Evolutionary conservation across 768 basidiomycete genomes (phyloP).

Genomic region (Xerocomus brunneocitrinus): DNA sequence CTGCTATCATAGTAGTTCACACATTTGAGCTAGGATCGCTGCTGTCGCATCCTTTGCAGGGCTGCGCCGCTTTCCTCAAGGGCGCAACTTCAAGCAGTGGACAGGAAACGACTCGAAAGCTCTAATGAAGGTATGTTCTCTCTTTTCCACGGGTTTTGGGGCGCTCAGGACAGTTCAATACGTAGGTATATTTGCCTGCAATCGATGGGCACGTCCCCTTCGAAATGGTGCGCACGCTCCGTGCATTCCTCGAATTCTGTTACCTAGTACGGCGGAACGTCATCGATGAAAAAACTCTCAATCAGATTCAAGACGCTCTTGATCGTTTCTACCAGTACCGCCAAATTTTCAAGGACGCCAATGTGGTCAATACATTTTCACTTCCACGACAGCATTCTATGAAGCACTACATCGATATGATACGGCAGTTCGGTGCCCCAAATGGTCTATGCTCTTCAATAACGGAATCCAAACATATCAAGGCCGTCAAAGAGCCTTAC

Average conservation of each 20-base stretch:
- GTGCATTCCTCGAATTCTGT: slow-evolving; percentile 29
- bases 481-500: slow-evolving; percentile 31
- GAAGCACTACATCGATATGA: slow-evolving; percentile 22
- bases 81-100: no score
- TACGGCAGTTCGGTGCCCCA: slow-evolving; percentile 27
- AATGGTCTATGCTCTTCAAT: slow-evolving; percentile 36
- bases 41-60: no score
- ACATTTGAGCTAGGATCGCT: no score
- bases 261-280: slow-evolving; percentile 23
- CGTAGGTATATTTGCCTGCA: slow-evolving; percentile 25
- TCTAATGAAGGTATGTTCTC: no score
- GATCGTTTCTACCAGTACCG: slow-evolving; percentile 18
- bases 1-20: slow-evolving; percentile 17
- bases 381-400: slow-evolving; percentile 32
- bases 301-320: slow-evolving; percentile 13
- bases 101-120: no score
- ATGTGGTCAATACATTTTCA: slow-evolving; percentile 17
- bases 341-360: slow-evolving; percentile 10
- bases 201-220: slow-evolving; percentile 21
- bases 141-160: no score
- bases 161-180: background rate
- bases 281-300: slow-evolving; percentile 16
- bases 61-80: no score
- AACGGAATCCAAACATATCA: slow-evolving; percentile 34
- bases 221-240: slow-evolving; percentile 15